These are phyloP conservation scores for Phialophora tarda DNA, from an alignment of 2,329 filamentous ascomycete genomes.

Conservation along the genomic window DNA sequence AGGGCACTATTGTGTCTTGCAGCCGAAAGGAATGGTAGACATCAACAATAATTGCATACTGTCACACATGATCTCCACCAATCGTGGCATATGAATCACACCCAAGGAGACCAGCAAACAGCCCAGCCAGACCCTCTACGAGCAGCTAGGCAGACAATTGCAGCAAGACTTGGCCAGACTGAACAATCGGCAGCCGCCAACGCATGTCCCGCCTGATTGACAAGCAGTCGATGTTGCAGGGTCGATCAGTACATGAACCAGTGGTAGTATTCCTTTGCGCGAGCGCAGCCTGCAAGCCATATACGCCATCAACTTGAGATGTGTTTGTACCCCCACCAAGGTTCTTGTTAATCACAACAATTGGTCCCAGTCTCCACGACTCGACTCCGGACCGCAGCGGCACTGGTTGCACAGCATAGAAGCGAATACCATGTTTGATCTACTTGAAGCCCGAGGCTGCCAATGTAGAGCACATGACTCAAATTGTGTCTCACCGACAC, in stretches of 20 bases:
- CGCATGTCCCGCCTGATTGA: slow-evolving; percentile 15
- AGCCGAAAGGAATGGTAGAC: slow-evolving; percentile 7
- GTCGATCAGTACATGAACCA: slow-evolving; percentile 21
- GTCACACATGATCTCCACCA: slow-evolving; percentile 3
- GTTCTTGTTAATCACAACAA: neutral
- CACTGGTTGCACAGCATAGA: neutral
- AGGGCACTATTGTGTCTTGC: slow-evolving; percentile 5
- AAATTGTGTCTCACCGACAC: slow-evolving; percentile 19
- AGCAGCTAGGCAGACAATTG: neutral
- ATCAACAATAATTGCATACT: neutral
- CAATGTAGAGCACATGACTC: slow-evolving; percentile 10
- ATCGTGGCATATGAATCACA: neutral
- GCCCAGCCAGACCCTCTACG: neutral
- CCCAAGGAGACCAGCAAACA: slow-evolving; percentile 4
- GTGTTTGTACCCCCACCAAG: neutral
- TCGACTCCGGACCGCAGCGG: neutral
- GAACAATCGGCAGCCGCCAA: slow-evolving; percentile 9
- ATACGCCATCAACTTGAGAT: slow-evolving; percentile 7
- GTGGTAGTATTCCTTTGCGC: neutral
- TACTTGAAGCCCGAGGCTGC: neutral
- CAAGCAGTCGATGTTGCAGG: slow-evolving; percentile 10
- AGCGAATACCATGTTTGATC: neutral
- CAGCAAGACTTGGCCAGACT: slow-evolving; percentile 4
- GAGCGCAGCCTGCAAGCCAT: neutral
- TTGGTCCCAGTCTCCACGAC: slow-evolving; percentile 3